Percentiles rank a stretch among this genome's conserved stretches.
phyloP scores from a whole-genome alignment of 371 early-diverging fungal genomes.

The Apophysomyces elegans region DNA sequence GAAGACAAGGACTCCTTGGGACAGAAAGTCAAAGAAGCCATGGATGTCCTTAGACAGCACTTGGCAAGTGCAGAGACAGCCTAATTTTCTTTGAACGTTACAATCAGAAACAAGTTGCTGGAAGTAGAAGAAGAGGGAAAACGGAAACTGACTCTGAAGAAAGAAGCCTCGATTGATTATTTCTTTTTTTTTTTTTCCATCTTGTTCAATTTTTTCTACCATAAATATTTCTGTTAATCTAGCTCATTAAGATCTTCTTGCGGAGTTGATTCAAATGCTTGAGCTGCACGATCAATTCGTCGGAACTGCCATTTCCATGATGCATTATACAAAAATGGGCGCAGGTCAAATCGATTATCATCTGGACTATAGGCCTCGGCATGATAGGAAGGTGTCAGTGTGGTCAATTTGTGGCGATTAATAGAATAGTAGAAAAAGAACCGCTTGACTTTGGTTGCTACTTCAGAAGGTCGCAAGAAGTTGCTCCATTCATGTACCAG shows the following conservation, averaged over 20 bases:
- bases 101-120: too few species aligned
- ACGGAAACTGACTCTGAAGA: too few species aligned
- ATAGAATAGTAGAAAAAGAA: constrained; percentile 97
- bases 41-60: constrained; percentile 81
- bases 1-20: constrained; percentile 78
- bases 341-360: constrained; percentile 95
- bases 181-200: too few species aligned
- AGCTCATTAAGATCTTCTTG: constrained; percentile 8
- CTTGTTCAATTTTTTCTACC: too few species aligned
- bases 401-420: constrained; percentile 98
- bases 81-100: neutral
- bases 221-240: neutral
- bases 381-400: constrained; percentile 95
- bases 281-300: constrained; percentile 77
- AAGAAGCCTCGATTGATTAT: too few species aligned
- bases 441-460: constrained; percentile 90
- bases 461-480: constrained; percentile 65
- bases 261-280: constrained; percentile 27
- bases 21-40: constrained; percentile 85
- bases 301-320: constrained; percentile 92
- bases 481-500: constrained; percentile 82
- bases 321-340: constrained; percentile 94
- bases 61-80: constrained; percentile 12
- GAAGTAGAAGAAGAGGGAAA: too few species aligned
- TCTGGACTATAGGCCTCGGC: constrained; percentile 96